Evolutionary conservation across 2,329 filamentous ascomycete genomes (phyloP).

Genomic region (Penicillium sp.): DNA sequence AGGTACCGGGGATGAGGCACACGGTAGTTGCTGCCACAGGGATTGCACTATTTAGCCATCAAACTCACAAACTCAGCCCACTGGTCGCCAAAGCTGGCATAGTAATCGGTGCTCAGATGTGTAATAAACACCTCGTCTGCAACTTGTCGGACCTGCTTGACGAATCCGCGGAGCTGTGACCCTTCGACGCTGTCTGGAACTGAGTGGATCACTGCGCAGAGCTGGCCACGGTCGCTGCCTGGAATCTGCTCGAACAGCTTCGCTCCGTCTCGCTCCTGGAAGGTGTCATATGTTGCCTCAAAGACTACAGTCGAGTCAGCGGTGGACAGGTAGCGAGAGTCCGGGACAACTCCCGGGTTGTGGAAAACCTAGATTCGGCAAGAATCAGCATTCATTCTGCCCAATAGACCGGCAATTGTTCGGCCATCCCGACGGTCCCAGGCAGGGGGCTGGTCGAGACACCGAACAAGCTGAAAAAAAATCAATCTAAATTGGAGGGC

Average conservation of each 20-base stretch:
- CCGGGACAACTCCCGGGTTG: slow-evolving; percentile 53
- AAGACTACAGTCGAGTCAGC: slow-evolving; percentile 55
- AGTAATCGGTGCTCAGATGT: slow-evolving; percentile 45
- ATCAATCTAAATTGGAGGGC: slow-evolving; percentile 7
- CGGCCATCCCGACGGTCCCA: neutral
- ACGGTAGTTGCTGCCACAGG: neutral
- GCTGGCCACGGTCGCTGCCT: slow-evolving; percentile 36
- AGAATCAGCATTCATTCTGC: slow-evolving; percentile 25
- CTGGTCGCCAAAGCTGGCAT: slow-evolving; percentile 44
- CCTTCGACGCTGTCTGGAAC: slow-evolving; percentile 39
- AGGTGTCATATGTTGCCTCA: slow-evolving; percentile 48
- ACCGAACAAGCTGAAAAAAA: neutral
- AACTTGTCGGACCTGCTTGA: slow-evolving; percentile 40
- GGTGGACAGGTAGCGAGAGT: slow-evolving; percentile 44
- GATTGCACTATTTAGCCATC: slow-evolving; percentile 31
- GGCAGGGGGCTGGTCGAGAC: neutral
- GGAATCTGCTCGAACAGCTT: slow-evolving; percentile 39
- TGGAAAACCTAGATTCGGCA: slow-evolving; percentile 45
- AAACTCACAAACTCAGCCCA: slow-evolving; percentile 46
- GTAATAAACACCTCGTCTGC: slow-evolving; percentile 49
- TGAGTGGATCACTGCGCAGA: slow-evolving; percentile 46
- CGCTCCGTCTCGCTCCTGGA: slow-evolving; percentile 38
- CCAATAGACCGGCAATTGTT: slow-evolving; percentile 2
- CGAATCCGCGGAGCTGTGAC: slow-evolving; percentile 36
- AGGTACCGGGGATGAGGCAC: neutral